These are phyloP conservation scores for Amylostereum areolatum DNA, from an alignment of 1,284 basidiomycete species.

Conservation along the genomic window DNA sequence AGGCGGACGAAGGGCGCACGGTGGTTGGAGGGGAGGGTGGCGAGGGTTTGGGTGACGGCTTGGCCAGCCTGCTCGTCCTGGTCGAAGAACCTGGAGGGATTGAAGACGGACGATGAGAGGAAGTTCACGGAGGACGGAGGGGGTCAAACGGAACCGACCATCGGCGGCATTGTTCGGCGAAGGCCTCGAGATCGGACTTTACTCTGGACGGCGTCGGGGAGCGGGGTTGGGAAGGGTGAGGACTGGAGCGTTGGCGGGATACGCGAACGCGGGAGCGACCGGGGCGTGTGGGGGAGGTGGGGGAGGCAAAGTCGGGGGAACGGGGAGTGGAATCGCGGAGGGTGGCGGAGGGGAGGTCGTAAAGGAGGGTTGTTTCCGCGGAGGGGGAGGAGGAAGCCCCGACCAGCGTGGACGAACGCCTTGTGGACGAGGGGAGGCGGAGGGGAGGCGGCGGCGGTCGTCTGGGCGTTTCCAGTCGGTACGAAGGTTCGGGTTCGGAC, in stretches of 20 bases:
- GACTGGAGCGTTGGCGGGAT: slow-evolving; percentile 44
- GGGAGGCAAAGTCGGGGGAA: slow-evolving; percentile 35
- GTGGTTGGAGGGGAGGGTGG: slow-evolving; percentile 70
- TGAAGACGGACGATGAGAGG: not conserved
- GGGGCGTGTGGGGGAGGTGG: slow-evolving; percentile 53
- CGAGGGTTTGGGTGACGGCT: slow-evolving; percentile 70
- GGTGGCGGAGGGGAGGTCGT: slow-evolving; percentile 63
- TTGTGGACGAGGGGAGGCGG: slow-evolving; percentile 42
- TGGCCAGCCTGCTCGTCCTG: slow-evolving; percentile 71
- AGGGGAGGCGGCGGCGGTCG: slow-evolving; percentile 61
- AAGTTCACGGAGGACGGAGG: slow-evolving; percentile 4
- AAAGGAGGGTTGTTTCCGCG: slow-evolving; percentile 58
- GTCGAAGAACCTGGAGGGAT: slow-evolving; percentile 59
- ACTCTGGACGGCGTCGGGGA: slow-evolving; percentile 59
- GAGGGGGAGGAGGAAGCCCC: slow-evolving; percentile 24
- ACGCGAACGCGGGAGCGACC: slow-evolving; percentile 37
- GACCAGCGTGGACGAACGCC: slow-evolving; percentile 32
- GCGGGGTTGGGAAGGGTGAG: slow-evolving; percentile 53
- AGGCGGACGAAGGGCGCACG: slow-evolving; percentile 71
- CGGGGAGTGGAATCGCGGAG: slow-evolving; percentile 46
- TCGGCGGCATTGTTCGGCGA: slow-evolving; percentile 65
- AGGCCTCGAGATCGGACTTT: slow-evolving; percentile 60
- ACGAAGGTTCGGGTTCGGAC: slow-evolving; percentile 50
- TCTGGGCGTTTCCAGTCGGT: slow-evolving; percentile 58
- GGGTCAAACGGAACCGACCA: slow-evolving; percentile 42